Evolutionary conservation across 169 alveolate species (phyloP).

Genomic region (Condylostoma magnum): DNA sequence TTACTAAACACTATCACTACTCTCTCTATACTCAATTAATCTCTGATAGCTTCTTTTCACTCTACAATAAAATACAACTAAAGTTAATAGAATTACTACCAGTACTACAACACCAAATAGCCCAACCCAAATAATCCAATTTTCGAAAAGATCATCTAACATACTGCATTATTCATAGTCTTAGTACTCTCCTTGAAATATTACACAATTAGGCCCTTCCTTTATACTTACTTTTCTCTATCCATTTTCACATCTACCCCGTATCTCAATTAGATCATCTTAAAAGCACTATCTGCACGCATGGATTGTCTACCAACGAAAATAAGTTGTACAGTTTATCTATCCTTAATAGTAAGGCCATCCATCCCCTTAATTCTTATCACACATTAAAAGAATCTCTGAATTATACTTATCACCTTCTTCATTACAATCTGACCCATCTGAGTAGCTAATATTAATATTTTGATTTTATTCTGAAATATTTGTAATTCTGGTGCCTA

Average conservation of each 20-base stretch:
- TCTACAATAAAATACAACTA: not conserved
- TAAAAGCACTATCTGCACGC: not conserved
- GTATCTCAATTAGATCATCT: not conserved
- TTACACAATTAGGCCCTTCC: not conserved
- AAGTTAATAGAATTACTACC: not conserved
- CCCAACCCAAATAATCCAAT: conserved; percentile 9
- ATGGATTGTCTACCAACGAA: not conserved
- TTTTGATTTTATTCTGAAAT: too few species aligned
- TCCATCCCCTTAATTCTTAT: conserved; percentile 20
- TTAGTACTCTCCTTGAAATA: not conserved
- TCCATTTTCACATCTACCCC: conserved; percentile 1
- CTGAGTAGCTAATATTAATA: too few species aligned
- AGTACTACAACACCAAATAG: not conserved
- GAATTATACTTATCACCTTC: too few species aligned
- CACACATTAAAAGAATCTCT: conserved; percentile 25
- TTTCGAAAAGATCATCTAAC: not conserved
- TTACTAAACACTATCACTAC: too few species aligned
- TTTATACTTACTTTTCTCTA: not conserved
- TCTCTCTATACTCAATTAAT: conserved; percentile 16
- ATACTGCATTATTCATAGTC: conserved; percentile 15
- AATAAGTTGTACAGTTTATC: not conserved
- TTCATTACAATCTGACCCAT: too few species aligned
- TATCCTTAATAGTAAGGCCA: conserved; percentile 13
- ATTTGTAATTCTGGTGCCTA: too few species aligned
- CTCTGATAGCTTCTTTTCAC: not conserved